Evolutionary conservation across 345 rosid species (phyloP), one percentile per base, ranked within the genome.

Genomic region (Hibiscus syriacus): DNA sequence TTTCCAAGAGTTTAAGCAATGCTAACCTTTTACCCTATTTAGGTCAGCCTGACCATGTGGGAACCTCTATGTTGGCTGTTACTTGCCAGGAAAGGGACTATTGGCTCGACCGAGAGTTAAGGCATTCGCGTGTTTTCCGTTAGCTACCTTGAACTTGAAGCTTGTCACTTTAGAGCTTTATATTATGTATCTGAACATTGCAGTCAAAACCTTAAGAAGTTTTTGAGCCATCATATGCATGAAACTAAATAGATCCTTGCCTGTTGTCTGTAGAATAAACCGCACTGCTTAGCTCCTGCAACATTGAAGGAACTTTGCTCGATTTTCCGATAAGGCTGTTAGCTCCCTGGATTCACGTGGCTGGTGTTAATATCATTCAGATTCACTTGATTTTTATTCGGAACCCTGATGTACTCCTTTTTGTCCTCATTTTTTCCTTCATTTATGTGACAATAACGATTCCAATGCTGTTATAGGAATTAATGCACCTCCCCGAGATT

Each of bases 401-500:
- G 30, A 46, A 27, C 12, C 43, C 26, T n/a, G 32, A 56, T 6
- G 23, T 43, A 29, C 23, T 32, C 1, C 3, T 34, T 48, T 70
- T 12, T 41, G 20, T 70, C 11, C 4, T 22, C 16, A 5, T 32
- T 14, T 61, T 11, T 54, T 49, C 22, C 23, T 50, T 10, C 23
- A 26, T 55, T 30, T 34, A 22, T 14, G 3, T 55, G 49, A 8
- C 52, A 55, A 19, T 55, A 36, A 71, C 5, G 17, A 39, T 16
- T 25, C 3, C 17, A n/a, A 41, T 72, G 32, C 57, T 19, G 46
- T 22, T 68, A 34, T 63, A 94, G 99, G 98, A 45, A 70, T 79
- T 1, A 80, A 80, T 48, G 70, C 89, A 75, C 84, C 98, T 26
- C 48, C 89, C 38, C 86, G 93, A 80, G 98, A 94, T 64, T 94